Evolutionary conservation across 768 basidiomycete genomes (phyloP), one percentile per base, ranked within the genome.

Genomic region (Coprinellus aureogranulatus): DNA sequence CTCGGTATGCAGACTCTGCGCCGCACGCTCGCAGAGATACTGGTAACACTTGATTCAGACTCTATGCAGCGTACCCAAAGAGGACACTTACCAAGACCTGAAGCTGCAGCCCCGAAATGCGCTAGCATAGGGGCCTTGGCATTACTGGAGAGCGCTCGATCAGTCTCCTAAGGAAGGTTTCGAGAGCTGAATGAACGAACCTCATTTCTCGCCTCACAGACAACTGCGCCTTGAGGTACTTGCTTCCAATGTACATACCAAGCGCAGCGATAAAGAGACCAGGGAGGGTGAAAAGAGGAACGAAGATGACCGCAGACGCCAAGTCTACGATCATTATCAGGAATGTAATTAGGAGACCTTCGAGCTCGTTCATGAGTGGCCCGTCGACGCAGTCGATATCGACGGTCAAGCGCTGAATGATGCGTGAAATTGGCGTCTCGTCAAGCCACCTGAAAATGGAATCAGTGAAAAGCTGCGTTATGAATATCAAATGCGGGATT

Each of bases 21-120:
- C 82, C 82, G 65, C 85, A 90, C 1, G 88, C 88, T 25, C 87
- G 78, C 55, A 90, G 83, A 6, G 86, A 80, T n/a, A 70, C 81
- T 81, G 27, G 20, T 45, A 25, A 4, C 48, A 67, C 11, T 14
- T 42, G 39, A 12, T n/a, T 16, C 14, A 27, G 14, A 8, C 39
- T 22, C 18, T n/a, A 11, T n/a, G 31, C 37, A 20, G n/a, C 26
- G 18, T 10, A 41, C 5, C 14, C 14, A 11, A 50, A 20, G 18
- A n/a, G 16, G 25, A n/a, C 10, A 60, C 74, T 50, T 69, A 79
- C 79, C 70, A 31, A 87, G 63, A 6, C 87, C 88, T 57, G 77
- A 69, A 34, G 89, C 81, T 1, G 87, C 65, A 26, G 69, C 68
- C 22, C 64, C 67, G 42, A 71, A 70, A 77, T 62, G 87, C 76